phyloP scores from a whole-genome alignment of 495 filamentous ascomycete species.

The Trichoderma virens region DNA sequence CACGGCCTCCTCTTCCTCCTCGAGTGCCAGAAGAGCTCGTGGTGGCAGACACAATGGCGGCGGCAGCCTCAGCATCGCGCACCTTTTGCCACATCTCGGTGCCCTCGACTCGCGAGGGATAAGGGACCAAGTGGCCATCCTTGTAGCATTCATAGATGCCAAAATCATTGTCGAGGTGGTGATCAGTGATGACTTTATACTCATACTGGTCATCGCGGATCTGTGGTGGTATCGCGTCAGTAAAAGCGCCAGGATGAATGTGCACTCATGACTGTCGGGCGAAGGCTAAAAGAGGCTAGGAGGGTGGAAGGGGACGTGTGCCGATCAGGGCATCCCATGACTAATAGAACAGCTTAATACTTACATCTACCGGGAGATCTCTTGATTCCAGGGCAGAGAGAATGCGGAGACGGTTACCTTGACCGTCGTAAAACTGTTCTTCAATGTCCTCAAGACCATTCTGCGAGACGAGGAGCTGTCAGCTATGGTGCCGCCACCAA shows the following conservation, averaged over 20 bases:
- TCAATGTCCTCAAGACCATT: slow-evolving; percentile 19
- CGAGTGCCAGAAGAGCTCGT: background rate
- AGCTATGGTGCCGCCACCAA: background rate
- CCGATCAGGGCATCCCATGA: background rate
- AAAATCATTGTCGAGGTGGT: slow-evolving; percentile 24
- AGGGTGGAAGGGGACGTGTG: background rate
- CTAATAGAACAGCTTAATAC: slow-evolving; percentile 15
- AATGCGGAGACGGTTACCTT: slow-evolving; percentile 25
- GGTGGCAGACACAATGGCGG: background rate
- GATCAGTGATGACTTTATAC: slow-evolving; percentile 19
- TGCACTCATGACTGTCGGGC: no score
- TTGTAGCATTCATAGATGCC: slow-evolving; percentile 21
- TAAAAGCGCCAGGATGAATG: no score
- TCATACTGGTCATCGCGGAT: slow-evolving; percentile 21
- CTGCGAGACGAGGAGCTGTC: slow-evolving; percentile 7
- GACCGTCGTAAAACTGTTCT: slow-evolving; percentile 30
- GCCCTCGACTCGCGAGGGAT: slow-evolving; percentile 20
- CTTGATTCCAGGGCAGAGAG: slow-evolving; percentile 29
- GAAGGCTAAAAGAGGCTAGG: background rate
- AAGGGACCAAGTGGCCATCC: slow-evolving; percentile 29
- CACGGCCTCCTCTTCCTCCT: slow-evolving; percentile 15
- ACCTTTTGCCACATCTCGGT: slow-evolving; percentile 11
- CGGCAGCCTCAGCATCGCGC: slow-evolving; percentile 13
- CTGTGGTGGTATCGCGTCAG: slow-evolving; percentile 13
- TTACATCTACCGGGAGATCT: slow-evolving; percentile 31